Evolutionary conservation across 345 rosid genomes (phyloP).

Genomic region (Moringa oleifera): DNA sequence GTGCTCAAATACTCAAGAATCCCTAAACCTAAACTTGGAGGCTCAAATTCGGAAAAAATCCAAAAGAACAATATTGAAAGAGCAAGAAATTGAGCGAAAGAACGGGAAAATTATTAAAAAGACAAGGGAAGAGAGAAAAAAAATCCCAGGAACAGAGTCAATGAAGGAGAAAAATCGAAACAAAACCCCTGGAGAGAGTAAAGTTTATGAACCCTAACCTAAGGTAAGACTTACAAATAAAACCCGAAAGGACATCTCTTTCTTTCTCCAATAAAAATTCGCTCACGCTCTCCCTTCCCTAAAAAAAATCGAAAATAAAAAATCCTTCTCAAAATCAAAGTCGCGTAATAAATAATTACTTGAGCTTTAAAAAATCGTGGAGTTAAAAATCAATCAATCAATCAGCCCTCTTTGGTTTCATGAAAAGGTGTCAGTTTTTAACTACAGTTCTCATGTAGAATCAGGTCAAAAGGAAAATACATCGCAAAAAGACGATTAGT

Average conservation of each 20-base stretch:
- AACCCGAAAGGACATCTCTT: constrained; percentile 29
- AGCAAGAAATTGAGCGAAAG: constrained; percentile 12
- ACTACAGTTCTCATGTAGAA: constrained; percentile 32
- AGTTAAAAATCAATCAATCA: constrained; percentile 32
- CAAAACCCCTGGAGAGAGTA: constrained; percentile 4
- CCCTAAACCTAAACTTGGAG: constrained; percentile 15
- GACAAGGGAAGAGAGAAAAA: constrained; percentile 5
- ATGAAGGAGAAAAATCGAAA: constrained; percentile 8
- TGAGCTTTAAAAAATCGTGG: background rate
- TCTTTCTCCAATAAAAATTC: constrained; percentile 10
- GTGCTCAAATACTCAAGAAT: constrained; percentile 14
- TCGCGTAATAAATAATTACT: constrained; percentile 25
- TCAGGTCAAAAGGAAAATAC: constrained; percentile 22
- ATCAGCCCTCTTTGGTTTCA: constrained; percentile 10
- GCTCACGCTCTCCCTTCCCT: constrained; percentile 25
- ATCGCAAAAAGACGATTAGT: background rate
- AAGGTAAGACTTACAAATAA: constrained; percentile 16
- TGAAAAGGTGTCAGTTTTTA: constrained; percentile 23
- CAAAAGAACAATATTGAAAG: constrained; percentile 26
- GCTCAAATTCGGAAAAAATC: constrained; percentile 14
- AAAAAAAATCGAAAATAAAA: constrained; percentile 21
- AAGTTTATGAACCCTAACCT: constrained; percentile 37
- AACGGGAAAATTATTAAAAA: constrained; percentile 14
- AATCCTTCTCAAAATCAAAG: constrained; percentile 28
- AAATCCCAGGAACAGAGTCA: constrained; percentile 10